Evolutionary conservation across 345 rosid genomes (phyloP).

Genomic region (Aegle marmelos): DNA sequence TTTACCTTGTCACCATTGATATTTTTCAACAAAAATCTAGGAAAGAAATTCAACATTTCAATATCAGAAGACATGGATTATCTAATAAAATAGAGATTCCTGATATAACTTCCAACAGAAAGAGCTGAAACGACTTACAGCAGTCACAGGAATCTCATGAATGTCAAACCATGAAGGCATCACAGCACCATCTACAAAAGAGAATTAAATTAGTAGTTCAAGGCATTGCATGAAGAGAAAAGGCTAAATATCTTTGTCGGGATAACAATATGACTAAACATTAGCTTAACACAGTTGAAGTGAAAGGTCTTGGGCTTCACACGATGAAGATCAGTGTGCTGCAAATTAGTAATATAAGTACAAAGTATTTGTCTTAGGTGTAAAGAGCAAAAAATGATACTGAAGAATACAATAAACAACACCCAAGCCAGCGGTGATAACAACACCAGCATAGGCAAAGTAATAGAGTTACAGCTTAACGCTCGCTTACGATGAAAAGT

Average conservation of each 20-base stretch:
- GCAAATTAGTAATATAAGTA: neutral
- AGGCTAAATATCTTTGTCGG: neutral
- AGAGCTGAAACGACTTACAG: slow-evolving; percentile 39
- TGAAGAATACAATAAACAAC: neutral
- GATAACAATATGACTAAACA: neutral
- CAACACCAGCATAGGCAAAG: neutral
- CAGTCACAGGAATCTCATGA: slow-evolving; percentile 78
- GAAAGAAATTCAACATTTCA: neutral
- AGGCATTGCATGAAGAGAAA: neutral
- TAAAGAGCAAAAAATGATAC: neutral
- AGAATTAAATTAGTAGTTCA: slow-evolving; percentile 15
- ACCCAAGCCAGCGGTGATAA: neutral
- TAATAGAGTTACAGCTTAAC: neutral
- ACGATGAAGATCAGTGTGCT: neutral
- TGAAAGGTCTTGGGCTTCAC: neutral
- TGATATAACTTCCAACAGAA: neutral
- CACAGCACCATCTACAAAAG: slow-evolving; percentile 64
- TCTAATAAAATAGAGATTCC: neutral
- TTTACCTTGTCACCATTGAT: neutral
- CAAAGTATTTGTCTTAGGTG: neutral
- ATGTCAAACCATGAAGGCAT: slow-evolving; percentile 98
- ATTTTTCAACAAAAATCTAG: neutral
- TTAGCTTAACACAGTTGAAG: neutral
- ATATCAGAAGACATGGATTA: neutral
- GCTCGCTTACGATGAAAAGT: neutral